Base-by-base conservation (phyloP, 257 asterid species). In the Plantago ovata region DNA sequence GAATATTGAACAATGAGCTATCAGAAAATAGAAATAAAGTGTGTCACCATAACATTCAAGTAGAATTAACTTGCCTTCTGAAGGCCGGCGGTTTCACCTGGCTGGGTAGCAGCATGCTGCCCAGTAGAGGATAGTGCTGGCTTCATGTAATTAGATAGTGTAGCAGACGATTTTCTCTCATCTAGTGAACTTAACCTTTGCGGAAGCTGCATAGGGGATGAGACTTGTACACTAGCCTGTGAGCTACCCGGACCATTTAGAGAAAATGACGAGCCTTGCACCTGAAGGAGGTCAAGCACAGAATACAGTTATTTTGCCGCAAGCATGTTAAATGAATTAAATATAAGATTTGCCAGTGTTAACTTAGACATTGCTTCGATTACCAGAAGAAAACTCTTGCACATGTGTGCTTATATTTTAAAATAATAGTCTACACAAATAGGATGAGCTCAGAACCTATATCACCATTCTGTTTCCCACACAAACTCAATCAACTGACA, bases 51-150 rank as follows among this genome's bases (percentile, higher is more conserved):
- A 22, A 41, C 18, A 46, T 20, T 19, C 51, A 19, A 43, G 16
- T 53, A 40, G 46, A 7, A 40, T 61, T 43, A n/a, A 64, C 88
- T 84, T 72, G 65, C 99, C 97, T 93, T 89, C 62, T 72, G 95
- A 69, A 78, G 61, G 75, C 68, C 69, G 68, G 79, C 42, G 0
- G 72, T 56, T 63, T 92, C 97, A 73, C 74, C 77, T 22, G 81
- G 54, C 66, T 74, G 67, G 73, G 73, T 71, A 58, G 43, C 50
- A 58, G 72, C 64, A 62, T 75, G 71, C 69, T 80, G 95, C 41
- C 72, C 80, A 38, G 78, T 70, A 62, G 94, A 58, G 60, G 88
- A 63, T 45, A 72, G 79, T 48, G 74, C 53, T 24, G 94, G 85
- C 76, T 86, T 93, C 71, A 72, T 53, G 72, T 76, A 80, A 70